Base-by-base conservation (phyloP, 179 eudicot genomes). In the Heliamphora pulchella region DNA sequence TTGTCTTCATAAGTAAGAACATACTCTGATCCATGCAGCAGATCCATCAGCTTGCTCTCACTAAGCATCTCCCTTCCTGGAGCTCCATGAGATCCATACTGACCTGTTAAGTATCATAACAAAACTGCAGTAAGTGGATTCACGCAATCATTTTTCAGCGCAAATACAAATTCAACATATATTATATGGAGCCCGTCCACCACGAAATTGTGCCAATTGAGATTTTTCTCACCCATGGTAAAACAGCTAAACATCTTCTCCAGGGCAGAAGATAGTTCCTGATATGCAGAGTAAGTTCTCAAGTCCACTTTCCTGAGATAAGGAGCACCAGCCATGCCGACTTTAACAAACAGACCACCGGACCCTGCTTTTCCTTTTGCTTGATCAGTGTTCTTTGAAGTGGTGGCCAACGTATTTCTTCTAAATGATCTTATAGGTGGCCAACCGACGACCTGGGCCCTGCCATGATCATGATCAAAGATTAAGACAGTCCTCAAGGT, bases 251-350 rank as follows among this genome's bases (percentile, higher is more conserved):
- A 91, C 94, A 91, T 88, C 74, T 83, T 88, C 83, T 89, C 94
- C 20, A 91, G 90, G 46, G 91, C 91, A 15, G 87, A 81, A 8
- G 89, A 87, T 14, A 91, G 86, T 18, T 91, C 87, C 2, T 76
- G 73, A 77, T 91, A 91, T 8, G 80, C 80, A 14, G 70, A 11
- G 80, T 88, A 89, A 15, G 82, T 71, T 77, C 84, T 89, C 48
- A 91, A 84, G 76, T 91, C 92, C 18, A 91, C 85, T 66, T 91
- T 91, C 78, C 92, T 83, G 59, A 91, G 61, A 65, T 89, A 91
- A n/a, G 94, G 94, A 50, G 92, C 94, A 71, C 94, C 94, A 85
- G 89, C 91, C 94, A 91, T 91, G 83, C 92, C 87, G 44, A 89
- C 89, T 83, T 89, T 89, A 9, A 89, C 89, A 77, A 81, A 89